Conservation (phyloP, 2,329 filamentous ascomycete species). For the Fusarium pseudonygamai region DNA sequence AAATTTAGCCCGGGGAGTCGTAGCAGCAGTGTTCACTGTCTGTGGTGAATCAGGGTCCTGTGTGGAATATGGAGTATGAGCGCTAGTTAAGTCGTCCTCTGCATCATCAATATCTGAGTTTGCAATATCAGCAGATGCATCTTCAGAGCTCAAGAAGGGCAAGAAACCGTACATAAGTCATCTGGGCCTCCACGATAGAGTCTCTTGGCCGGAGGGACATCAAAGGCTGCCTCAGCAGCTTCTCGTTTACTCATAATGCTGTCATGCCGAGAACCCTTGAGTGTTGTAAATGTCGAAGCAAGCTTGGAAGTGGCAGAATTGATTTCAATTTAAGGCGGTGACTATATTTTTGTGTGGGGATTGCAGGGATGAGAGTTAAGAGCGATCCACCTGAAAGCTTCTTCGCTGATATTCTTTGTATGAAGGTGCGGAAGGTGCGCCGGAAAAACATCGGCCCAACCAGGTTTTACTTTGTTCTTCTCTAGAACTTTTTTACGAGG, state of each 20-base stretch:
- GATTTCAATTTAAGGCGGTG: constrained; percentile 48
- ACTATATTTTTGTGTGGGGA: constrained; percentile 44
- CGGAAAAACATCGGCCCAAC: constrained; percentile 48
- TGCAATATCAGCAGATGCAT: constrained; percentile 11
- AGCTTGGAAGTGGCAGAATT: constrained; percentile 46
- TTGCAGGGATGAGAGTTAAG: constrained; percentile 14
- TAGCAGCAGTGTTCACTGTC: constrained; percentile 45
- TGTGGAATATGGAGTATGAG: constrained; percentile 47
- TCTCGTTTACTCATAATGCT: constrained; percentile 49
- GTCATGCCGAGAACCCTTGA: constrained; percentile 25
- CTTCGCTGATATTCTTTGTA: background rate
- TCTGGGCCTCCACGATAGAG: constrained; percentile 26
- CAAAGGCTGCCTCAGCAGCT: constrained; percentile 38
- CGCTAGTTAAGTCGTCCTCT: constrained; percentile 48
- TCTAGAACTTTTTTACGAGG: constrained; percentile 46
- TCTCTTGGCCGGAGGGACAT: constrained; percentile 43
- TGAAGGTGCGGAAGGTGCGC: background rate
- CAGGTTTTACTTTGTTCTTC: constrained; percentile 37
- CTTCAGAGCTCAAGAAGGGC: background rate
- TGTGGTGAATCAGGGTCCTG: constrained; percentile 46
- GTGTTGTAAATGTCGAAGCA: constrained; percentile 16
- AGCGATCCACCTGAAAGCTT: constrained; percentile 6
- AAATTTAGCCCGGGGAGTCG: constrained; percentile 61
- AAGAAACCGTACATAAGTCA: constrained; percentile 35
- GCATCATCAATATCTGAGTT: constrained; percentile 44